Conservation (phyloP, 225 moss, liverwort and hornwort species). For the Takakia lepidozioides region DNA sequence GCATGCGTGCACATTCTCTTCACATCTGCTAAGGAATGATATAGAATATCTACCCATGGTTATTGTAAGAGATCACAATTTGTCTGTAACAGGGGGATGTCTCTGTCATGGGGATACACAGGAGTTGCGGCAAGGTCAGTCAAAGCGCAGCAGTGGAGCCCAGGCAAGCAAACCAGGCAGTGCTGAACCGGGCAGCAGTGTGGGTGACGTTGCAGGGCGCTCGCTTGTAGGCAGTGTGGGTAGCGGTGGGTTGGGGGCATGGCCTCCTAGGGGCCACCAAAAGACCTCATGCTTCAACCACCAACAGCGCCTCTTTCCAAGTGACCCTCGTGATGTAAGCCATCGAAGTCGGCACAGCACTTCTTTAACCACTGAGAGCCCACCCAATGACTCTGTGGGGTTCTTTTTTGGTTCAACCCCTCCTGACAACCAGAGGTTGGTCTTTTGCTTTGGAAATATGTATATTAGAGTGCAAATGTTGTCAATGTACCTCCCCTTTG, state of each 20-base stretch:
- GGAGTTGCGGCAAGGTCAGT: constrained; percentile 59
- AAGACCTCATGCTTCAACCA: constrained; percentile 26
- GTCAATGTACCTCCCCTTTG: neutral
- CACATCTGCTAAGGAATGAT: too few relatives aligned
- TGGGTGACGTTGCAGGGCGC: constrained; percentile 48
- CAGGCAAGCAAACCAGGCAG: constrained; percentile 36
- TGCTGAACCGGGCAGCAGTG: constrained; percentile 36
- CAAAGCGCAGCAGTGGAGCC: constrained; percentile 40
- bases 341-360: constrained; percentile 53
- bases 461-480: too few relatives aligned
- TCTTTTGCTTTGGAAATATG: neutral
- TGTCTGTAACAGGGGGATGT: neutral
- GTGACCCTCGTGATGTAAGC: constrained; percentile 60
- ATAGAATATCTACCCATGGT: too few relatives aligned
- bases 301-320: constrained; percentile 82
- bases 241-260: constrained; percentile 62
- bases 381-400: constrained; percentile 95
- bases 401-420: constrained; percentile 91
- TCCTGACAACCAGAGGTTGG: constrained; percentile 75
- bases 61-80: too few relatives aligned
- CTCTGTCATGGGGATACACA: constrained; percentile 11
- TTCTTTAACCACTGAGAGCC: too few relatives aligned
- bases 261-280: constrained; percentile 62
- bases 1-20: too few relatives aligned
- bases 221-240: constrained; percentile 56